These are phyloP conservation scores for Myxozyma neotropica DNA, from an alignment of 805 yeast genomes.

Conservation along the genomic window DNA sequence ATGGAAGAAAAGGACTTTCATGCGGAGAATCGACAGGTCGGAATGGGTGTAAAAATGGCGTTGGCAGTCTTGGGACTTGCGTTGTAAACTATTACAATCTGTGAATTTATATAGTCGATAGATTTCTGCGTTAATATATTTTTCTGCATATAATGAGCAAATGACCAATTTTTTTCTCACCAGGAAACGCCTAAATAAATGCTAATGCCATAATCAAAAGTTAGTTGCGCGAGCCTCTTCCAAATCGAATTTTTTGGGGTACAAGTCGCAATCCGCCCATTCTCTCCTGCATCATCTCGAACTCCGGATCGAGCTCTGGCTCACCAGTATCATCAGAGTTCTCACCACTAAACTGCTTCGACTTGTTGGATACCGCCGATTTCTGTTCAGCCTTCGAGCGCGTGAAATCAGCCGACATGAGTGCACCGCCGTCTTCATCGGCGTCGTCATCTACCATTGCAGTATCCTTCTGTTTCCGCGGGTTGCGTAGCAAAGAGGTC, in stretches of 20 bases:
- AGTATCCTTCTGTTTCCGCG: background rate
- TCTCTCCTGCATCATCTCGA: slow-evolving; percentile 5
- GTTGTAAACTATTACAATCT: slow-evolving; percentile 4
- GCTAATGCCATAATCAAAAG: background rate
- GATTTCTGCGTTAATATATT: no score
- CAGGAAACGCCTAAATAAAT: background rate
- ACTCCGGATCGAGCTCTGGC: slow-evolving; percentile 15
- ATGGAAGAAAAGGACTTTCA: slow-evolving; percentile 65
- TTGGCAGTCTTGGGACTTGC: slow-evolving; percentile 19
- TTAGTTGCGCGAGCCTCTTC: slow-evolving; percentile 5
- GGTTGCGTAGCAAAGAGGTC: slow-evolving; percentile 20
- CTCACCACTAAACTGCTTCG: background rate
- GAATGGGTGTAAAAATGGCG: slow-evolving; percentile 65
- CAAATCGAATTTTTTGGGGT: slow-evolving; percentile 24
- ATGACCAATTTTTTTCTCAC: no score
- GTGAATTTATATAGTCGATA: background rate
- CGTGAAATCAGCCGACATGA: no score
- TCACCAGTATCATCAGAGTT: slow-evolving; percentile 2
- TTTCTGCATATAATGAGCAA: no score
- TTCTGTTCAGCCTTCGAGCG: background rate
- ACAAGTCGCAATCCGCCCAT: slow-evolving; percentile 13
- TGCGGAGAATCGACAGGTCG: slow-evolving; percentile 61
- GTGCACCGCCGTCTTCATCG: background rate
- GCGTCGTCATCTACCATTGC: background rate
- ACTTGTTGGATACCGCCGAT: background rate